Conservation (phyloP, 2,329 filamentous ascomycete species). For the Alternaria sp. region DNA sequence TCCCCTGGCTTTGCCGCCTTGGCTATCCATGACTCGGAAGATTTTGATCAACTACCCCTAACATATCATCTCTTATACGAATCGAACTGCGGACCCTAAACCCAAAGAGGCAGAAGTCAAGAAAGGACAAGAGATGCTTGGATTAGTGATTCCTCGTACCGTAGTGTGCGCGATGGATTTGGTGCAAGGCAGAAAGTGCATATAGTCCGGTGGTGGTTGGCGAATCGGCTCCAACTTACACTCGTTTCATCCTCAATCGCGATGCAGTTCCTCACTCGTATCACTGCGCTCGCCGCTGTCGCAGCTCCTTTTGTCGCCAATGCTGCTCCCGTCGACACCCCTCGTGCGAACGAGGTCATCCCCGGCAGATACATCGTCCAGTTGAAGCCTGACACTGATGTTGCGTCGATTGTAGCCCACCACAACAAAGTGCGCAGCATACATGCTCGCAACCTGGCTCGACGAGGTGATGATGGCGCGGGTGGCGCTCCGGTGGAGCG, state of each 20-base stretch:
- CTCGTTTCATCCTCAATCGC: neutral
- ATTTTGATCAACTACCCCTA: neutral
- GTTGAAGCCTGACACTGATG: constrained; percentile 47
- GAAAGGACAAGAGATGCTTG: constrained; percentile 9
- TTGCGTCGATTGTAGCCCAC: constrained; percentile 35
- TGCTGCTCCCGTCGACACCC: constrained; percentile 29
- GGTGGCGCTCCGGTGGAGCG: constrained; percentile 34
- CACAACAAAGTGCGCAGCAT: constrained; percentile 40
- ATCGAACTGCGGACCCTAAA: neutral
- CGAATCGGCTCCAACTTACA: neutral
- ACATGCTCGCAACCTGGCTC: constrained; percentile 37
- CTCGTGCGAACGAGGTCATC: constrained; percentile 28
- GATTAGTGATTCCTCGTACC: neutral
- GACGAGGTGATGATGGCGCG: constrained; percentile 22
- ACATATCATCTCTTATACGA: constrained; percentile 3
- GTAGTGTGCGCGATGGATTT: neutral
- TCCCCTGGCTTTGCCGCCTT: constrained; percentile 6
- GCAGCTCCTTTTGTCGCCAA: constrained; percentile 33
- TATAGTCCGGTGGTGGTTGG: neutral
- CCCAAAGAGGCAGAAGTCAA: constrained; percentile 15
- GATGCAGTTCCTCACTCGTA: constrained; percentile 42
- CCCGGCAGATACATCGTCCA: constrained; percentile 56
- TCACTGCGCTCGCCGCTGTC: constrained; percentile 33
- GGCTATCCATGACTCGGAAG: neutral
- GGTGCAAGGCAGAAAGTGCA: constrained; percentile 6